Evolutionary conservation across 179 eudicot genomes (phyloP).

Genomic region (Camellia oleifera): DNA sequence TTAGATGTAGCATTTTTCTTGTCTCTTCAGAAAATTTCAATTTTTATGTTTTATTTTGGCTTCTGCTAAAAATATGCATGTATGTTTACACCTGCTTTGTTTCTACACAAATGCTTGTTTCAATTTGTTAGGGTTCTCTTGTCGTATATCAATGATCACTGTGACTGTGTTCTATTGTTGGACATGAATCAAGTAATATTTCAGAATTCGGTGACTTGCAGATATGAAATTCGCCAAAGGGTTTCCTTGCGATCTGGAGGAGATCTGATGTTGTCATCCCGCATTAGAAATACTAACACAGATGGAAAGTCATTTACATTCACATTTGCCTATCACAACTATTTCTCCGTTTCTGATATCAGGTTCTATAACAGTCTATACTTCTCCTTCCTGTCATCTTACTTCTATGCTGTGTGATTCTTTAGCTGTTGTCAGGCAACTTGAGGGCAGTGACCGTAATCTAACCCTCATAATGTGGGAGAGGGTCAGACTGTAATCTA

Average conservation of each 20-base stretch:
- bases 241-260: slow-evolving; percentile 82
- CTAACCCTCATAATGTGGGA: neutral
- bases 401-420: neutral
- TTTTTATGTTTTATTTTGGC: neutral
- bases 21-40: neutral
- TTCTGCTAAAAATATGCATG: neutral
- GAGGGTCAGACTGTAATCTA: neutral
- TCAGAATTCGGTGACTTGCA: slow-evolving; percentile 24
- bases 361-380: slow-evolving; percentile 56
- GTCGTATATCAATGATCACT: neutral
- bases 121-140: neutral
- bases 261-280: slow-evolving; percentile 81
- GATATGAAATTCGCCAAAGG: slow-evolving; percentile 84
- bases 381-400: neutral
- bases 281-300: slow-evolving; percentile 69
- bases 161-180: neutral
- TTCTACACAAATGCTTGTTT: neutral
- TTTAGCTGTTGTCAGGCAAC: too few species aligned
- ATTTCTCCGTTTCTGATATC: slow-evolving; percentile 93
- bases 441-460: neutral
- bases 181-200: slow-evolving; percentile 16
- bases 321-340: slow-evolving; percentile 93
- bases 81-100: neutral
- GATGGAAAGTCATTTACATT: slow-evolving; percentile 84
- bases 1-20: neutral